These are phyloP conservation scores for Candida namnaoensis DNA, from an alignment of 805 yeast species.

Conservation along the genomic window DNA sequence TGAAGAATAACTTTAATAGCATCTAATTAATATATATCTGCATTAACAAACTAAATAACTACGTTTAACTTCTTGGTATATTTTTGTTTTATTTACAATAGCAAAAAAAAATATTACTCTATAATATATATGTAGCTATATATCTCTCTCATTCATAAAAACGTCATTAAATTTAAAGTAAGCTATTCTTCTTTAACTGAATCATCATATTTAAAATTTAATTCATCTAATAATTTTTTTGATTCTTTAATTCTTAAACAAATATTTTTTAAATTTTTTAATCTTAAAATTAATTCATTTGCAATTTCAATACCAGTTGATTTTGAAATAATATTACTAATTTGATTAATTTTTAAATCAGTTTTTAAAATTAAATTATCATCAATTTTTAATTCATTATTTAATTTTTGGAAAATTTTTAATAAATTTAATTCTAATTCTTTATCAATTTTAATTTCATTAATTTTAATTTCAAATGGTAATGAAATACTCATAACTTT, in stretches of 20 bases:
- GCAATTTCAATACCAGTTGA: constrained; percentile 28
- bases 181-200: no score
- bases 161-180: no score
- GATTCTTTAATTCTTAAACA: constrained; percentile 14
- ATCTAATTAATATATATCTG: no score
- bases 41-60: no score
- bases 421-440: constrained; percentile 22
- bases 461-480: constrained; percentile 53
- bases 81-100: no score
- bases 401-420: constrained; percentile 9
- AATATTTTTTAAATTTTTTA: constrained; percentile 11
- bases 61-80: no score
- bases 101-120: no score
- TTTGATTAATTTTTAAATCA: constrained; percentile 12
- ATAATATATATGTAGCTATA: no score
- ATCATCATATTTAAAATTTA: constrained; percentile 3
- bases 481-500: constrained; percentile 57
- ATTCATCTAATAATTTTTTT: constrained; percentile 13
- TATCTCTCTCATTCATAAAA: no score
- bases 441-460: constrained; percentile 25
- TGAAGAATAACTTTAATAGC: no score
- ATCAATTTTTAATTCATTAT: constrained; percentile 9
- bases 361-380: constrained; percentile 13
- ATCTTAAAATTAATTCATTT: constrained; percentile 15
- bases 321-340: constrained; percentile 21